These are phyloP conservation scores for Lasiodiplodia sp. DNA, from an alignment of 2,329 filamentous ascomycete genomes.

Conservation along the genomic window DNA sequence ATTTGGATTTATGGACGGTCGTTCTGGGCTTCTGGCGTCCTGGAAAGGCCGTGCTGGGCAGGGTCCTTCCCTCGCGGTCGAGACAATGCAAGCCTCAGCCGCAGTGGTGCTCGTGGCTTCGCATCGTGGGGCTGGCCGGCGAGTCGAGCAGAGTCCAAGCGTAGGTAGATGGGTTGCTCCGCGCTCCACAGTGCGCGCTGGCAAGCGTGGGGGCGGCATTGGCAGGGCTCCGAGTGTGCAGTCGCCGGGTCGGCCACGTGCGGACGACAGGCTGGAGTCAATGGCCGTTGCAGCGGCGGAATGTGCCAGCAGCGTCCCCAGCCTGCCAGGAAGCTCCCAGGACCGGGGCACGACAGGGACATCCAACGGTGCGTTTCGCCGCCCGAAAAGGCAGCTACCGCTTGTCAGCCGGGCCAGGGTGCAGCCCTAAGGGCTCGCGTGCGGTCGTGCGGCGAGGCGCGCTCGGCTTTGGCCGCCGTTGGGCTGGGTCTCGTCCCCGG, in stretches of 20 bases:
- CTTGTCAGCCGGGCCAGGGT: constrained; percentile 3
- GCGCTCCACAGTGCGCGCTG: constrained; percentile 6
- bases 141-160: constrained; percentile 17
- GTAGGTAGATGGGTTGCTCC: neutral
- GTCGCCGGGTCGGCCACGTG: constrained; percentile 19
- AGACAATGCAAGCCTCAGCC: constrained; percentile 9
- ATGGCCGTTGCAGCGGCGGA: neutral
- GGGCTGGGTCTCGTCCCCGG: neutral
- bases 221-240: neutral
- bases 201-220: neutral
- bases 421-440: neutral
- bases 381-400: constrained; percentile 17
- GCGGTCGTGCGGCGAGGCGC: neutral
- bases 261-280: neutral
- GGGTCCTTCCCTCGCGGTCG: constrained; percentile 10
- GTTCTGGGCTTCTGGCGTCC: constrained; percentile 11
- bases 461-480: neutral
- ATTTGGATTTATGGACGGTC: constrained; percentile 8
- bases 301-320: neutral
- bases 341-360: neutral
- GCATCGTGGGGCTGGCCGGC: neutral
- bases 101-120: constrained; percentile 8
- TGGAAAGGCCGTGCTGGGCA: constrained; percentile 5
- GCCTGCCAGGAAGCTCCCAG: neutral
- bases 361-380: neutral